Conservation (phyloP, 2,329 filamentous ascomycete species). For the Cladobotryum protrusum region DNA sequence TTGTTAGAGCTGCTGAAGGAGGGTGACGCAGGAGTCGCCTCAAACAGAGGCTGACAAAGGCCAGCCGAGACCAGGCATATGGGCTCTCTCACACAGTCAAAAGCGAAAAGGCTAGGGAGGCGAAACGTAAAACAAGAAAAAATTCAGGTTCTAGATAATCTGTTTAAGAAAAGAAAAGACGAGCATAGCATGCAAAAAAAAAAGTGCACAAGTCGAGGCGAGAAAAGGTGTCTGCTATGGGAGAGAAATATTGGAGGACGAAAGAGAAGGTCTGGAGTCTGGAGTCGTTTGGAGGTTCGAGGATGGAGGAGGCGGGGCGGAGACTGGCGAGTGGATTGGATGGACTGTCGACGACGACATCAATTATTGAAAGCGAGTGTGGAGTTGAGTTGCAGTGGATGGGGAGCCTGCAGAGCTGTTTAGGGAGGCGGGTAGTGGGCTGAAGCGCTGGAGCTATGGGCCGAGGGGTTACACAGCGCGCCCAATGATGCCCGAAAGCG, state of each 20-base stretch:
- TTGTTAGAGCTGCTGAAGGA: neutral
- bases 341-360: neutral
- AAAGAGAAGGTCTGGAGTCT: neutral
- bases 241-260: neutral
- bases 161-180: neutral
- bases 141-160: conserved; percentile 3
- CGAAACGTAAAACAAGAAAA: neutral
- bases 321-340: neutral
- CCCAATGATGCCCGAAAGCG: too few species aligned
- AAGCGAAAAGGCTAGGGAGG: neutral
- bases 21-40: conserved; percentile 4
- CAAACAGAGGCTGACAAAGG: conserved; percentile 11
- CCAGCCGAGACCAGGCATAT: conserved; percentile 12
- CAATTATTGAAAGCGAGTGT: too few species aligned
- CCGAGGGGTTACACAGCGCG: too few species aligned
- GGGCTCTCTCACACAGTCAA: conserved; percentile 4
- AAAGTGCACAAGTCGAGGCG: neutral
- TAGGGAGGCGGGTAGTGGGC: too few species aligned
- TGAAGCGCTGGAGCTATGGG: too few species aligned
- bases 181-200: conserved; percentile 3
- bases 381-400: too few species aligned
- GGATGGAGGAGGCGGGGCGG: neutral
- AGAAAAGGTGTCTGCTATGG: too few species aligned
- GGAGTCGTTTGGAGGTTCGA: neutral
- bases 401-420: too few species aligned